These are phyloP conservation scores for Teratosphaeria pseudoeucalypti DNA, from an alignment of 2,329 filamentous ascomycete genomes.

Conservation along the genomic window DNA sequence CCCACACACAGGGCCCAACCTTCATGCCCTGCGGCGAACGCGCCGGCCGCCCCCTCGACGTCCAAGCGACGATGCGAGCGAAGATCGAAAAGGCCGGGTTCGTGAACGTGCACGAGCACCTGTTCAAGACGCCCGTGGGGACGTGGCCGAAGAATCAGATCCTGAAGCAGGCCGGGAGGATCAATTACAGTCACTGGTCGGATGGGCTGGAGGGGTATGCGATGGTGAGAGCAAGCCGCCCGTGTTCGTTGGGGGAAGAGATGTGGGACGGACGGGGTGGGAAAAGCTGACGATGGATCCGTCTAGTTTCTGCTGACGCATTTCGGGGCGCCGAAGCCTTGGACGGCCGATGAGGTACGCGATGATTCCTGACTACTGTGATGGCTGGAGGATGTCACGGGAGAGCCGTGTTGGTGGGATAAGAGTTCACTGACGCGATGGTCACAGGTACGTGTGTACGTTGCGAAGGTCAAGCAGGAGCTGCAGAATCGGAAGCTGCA, in stretches of 20 bases:
- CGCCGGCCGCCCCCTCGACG: background rate
- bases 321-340: slow-evolving; percentile 34
- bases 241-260: too few species aligned
- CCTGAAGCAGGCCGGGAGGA: slow-evolving; percentile 16
- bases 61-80: background rate
- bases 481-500: slow-evolving; percentile 30
- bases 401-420: slow-evolving; percentile 14
- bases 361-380: slow-evolving; percentile 30
- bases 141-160: slow-evolving; percentile 20
- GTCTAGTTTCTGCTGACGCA: slow-evolving; percentile 12
- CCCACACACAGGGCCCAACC: background rate
- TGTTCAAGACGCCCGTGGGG: slow-evolving; percentile 16
- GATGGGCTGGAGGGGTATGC: background rate
- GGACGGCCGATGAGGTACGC: slow-evolving; percentile 22
- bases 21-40: background rate
- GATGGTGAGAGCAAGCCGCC: slow-evolving; percentile 2
- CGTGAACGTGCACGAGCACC: slow-evolving; percentile 13
- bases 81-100: slow-evolving; percentile 16
- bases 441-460: slow-evolving; percentile 32
- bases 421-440: slow-evolving; percentile 12
- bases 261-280: too few species aligned
- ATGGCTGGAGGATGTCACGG: slow-evolving; percentile 18
- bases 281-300: background rate
- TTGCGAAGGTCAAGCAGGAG: slow-evolving; percentile 33
- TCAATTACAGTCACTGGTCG: background rate